Conservation (phyloP, 495 filamentous ascomycete genomes). For the Rhypophila decipiens region DNA sequence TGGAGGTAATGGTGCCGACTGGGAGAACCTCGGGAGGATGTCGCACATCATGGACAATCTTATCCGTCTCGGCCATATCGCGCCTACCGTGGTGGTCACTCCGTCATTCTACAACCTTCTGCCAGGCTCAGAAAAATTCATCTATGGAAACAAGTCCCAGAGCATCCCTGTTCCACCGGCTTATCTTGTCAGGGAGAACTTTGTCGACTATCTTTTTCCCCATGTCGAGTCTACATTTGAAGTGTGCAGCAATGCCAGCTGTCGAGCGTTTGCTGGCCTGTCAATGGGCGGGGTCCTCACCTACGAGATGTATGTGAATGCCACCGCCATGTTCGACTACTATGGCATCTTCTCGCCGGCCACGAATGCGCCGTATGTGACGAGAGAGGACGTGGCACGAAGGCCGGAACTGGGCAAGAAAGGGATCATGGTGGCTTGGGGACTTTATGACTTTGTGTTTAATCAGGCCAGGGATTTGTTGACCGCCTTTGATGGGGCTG, state of each 20-base stretch:
- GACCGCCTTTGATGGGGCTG: conserved; percentile 15
- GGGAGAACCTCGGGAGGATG: conserved; percentile 28
- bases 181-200: conserved; percentile 20
- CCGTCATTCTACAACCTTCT: conserved; percentile 30
- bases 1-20: conserved; percentile 20
- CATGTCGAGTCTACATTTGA: conserved; percentile 18
- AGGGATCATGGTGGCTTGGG: conserved; percentile 25
- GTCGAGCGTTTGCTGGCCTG: conserved; percentile 26
- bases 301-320: conserved; percentile 31
- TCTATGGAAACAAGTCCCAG: conserved; percentile 22
- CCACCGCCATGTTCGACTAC: conserved; percentile 25
- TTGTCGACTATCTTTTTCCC: conserved; percentile 24
- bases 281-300: conserved; percentile 25
- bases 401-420: conserved; percentile 19
- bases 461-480: conserved; percentile 10
- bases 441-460: conserved; percentile 20
- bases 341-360: conserved; percentile 29
- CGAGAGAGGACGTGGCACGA: conserved; percentile 7
- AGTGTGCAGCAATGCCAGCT: conserved; percentile 18
- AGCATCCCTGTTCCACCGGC: conserved; percentile 12
- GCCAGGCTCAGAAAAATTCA: conserved; percentile 8
- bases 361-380: conserved; percentile 15
- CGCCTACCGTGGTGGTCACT: conserved; percentile 26
- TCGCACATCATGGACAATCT: conserved; percentile 28
- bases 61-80: conserved; percentile 25